Conservation (phyloP, 495 filamentous ascomycete genomes). For the Xylaria telfairii region DNA sequence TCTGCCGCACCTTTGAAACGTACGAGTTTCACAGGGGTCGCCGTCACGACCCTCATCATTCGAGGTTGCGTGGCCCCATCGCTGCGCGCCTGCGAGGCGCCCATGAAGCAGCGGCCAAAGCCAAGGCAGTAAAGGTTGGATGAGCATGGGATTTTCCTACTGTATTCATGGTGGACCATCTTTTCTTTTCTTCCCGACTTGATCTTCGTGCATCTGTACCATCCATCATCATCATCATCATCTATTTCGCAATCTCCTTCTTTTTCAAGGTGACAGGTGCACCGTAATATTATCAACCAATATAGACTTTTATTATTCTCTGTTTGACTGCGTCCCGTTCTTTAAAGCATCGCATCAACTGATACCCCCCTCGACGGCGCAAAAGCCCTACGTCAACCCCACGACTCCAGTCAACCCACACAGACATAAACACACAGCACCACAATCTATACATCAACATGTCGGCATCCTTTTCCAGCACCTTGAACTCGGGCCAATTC, state of each 20-base stretch:
- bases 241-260: conserved; percentile 10
- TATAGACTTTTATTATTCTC: conserved; percentile 13
- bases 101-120: neutral
- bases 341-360: conserved; percentile 23
- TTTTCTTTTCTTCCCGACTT: conserved; percentile 25
- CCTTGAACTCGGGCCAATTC: conserved; percentile 45
- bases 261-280: conserved; percentile 40
- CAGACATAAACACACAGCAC: neutral
- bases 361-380: conserved; percentile 12
- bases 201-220: conserved; percentile 24
- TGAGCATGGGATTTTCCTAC: neutral
- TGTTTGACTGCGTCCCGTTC: neutral
- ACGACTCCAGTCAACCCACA: neutral
- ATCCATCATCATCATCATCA: neutral
- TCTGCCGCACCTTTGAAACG: conserved; percentile 52
- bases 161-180: conserved; percentile 12
- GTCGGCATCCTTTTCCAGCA: conserved; percentile 24
- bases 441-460: conserved; percentile 3
- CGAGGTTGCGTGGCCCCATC: conserved; percentile 17
- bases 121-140: conserved; percentile 3
- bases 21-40: conserved; percentile 34
- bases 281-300: conserved; percentile 34
- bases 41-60: conserved; percentile 17
- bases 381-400: neutral
- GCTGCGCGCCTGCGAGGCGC: neutral